Conservation (phyloP, 2,329 filamentous ascomycete genomes). For the Aspergillus tamarii region DNA sequence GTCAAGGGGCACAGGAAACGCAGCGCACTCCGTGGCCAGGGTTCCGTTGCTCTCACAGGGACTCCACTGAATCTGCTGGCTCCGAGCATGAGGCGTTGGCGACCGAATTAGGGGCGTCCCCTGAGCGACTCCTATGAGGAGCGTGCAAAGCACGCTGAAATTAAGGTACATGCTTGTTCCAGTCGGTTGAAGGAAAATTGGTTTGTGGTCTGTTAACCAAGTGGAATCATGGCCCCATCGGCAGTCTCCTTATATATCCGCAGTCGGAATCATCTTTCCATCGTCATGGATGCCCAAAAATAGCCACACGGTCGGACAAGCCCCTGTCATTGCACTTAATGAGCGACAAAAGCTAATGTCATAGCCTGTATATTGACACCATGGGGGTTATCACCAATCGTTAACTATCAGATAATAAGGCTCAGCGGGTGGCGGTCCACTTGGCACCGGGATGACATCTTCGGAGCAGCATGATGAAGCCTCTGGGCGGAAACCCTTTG, state of each 20-base stretch:
- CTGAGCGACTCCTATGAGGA: neutral
- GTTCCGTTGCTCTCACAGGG: neutral
- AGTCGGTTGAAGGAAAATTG: neutral
- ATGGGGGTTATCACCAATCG: neutral
- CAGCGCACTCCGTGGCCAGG: conserved; percentile 31
- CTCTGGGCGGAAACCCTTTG: neutral
- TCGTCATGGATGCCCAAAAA: neutral
- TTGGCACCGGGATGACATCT: neutral
- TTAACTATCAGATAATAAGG: neutral
- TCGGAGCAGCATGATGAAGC: neutral
- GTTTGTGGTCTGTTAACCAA: too few relatives aligned
- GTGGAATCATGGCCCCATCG: too few relatives aligned
- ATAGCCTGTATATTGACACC: neutral
- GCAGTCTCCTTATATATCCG: neutral
- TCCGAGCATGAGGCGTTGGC: neutral
- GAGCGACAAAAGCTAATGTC: neutral
- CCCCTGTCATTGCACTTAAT: too few relatives aligned
- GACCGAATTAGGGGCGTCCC: neutral
- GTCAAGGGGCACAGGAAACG: conserved; percentile 38
- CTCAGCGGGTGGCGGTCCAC: neutral
- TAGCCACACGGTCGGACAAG: neutral
- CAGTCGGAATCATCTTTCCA: neutral
- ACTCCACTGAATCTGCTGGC: too few relatives aligned
- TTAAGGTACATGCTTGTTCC: neutral
- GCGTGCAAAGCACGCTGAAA: neutral